These are phyloP conservation scores for Trichoderma parareesei DNA, from an alignment of 495 filamentous ascomycete genomes.

Conservation along the genomic window DNA sequence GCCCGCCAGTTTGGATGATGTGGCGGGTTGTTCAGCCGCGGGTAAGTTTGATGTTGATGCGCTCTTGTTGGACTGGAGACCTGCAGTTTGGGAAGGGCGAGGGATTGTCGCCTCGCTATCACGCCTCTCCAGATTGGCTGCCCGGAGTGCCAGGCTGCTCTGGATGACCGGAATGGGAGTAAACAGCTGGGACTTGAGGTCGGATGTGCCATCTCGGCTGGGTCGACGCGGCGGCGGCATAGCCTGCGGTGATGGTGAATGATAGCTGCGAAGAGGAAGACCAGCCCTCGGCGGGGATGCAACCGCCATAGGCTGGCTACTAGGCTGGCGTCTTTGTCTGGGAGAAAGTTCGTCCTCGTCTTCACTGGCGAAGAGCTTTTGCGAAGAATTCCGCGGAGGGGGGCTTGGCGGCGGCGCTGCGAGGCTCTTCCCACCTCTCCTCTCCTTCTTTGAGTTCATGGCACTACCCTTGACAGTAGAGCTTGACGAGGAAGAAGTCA, in stretches of 20 bases:
- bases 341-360: slow-evolving; percentile 27
- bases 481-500: slow-evolving; percentile 53
- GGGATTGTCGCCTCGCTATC: slow-evolving; percentile 26
- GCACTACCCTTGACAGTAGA: slow-evolving; percentile 49
- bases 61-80: slow-evolving; percentile 17
- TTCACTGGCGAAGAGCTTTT: slow-evolving; percentile 38
- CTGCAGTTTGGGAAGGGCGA: neutral
- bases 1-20: slow-evolving; percentile 22
- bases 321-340: slow-evolving; percentile 23
- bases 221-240: slow-evolving; percentile 56
- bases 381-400: slow-evolving; percentile 56
- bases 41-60: slow-evolving; percentile 23
- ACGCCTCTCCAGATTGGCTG: slow-evolving; percentile 32
- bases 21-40: slow-evolving; percentile 29
- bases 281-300: slow-evolving; percentile 20
- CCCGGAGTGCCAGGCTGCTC: slow-evolving; percentile 59
- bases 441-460: slow-evolving; percentile 33
- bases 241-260: slow-evolving; percentile 22
- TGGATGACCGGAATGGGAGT: slow-evolving; percentile 63
- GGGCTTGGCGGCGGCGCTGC: slow-evolving; percentile 50
- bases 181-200: slow-evolving; percentile 47
- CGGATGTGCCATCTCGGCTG: slow-evolving; percentile 72
- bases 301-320: slow-evolving; percentile 23
- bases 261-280: slow-evolving; percentile 25
- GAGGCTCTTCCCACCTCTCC: slow-evolving; percentile 35